These are phyloP conservation scores for Thielaviopsis ethacetica DNA, from an alignment of 2,329 filamentous ascomycete species.

Conservation along the genomic window DNA sequence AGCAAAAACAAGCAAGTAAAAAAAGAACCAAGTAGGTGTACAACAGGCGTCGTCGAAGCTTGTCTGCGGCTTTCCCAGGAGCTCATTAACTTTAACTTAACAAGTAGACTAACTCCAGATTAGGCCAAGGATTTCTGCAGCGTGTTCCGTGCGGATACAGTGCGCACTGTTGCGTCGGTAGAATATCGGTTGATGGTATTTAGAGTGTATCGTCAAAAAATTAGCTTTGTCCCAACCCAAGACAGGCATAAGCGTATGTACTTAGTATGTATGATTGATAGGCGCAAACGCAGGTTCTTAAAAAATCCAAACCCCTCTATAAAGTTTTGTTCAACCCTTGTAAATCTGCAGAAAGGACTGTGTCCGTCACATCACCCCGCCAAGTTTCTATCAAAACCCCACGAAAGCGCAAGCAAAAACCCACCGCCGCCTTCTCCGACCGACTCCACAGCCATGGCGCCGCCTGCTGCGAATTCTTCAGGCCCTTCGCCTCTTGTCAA, in stretches of 20 bases:
- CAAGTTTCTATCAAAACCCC: not conserved
- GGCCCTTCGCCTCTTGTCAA: not conserved
- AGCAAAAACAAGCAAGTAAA: not conserved
- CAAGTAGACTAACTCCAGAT: conserved; percentile 11
- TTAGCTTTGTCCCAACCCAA: too few relatives aligned
- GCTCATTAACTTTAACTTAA: conserved; percentile 7
- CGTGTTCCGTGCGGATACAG: not conserved
- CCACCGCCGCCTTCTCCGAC: not conserved
- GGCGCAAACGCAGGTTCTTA: too few relatives aligned
- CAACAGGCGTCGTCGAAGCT: not conserved
- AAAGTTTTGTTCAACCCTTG: too few relatives aligned
- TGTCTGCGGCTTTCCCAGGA: not conserved
- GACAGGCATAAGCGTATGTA: too few relatives aligned
- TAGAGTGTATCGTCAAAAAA: not conserved
- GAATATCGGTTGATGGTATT: not conserved
- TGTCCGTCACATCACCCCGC: not conserved
- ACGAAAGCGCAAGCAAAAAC: not conserved
- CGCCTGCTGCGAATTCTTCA: not conserved
- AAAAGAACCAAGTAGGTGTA: not conserved
- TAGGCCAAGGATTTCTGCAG: conserved; percentile 2
- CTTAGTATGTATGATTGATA: too few relatives aligned
- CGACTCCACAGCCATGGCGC: not conserved
- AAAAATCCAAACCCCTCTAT: too few relatives aligned
- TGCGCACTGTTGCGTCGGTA: not conserved
- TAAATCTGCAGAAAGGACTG: too few relatives aligned